Percentiles rank a stretch among this genome's conserved stretches.
Conservation (phyloP, 257 asterid genomes). For the Primulina eburnea region DNA sequence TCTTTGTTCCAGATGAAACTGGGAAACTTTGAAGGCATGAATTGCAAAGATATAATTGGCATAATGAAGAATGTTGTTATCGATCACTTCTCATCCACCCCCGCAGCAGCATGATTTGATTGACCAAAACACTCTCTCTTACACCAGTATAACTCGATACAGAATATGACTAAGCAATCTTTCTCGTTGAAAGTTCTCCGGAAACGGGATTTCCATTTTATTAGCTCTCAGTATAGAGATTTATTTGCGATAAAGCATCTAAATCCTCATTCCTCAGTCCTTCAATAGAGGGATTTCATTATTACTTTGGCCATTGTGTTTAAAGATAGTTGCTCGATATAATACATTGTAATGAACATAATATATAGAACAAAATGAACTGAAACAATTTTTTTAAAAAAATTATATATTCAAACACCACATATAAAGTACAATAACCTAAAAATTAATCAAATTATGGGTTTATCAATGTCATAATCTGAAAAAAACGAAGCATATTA, state of each 20-base stretch:
- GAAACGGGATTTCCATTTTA: neutral
- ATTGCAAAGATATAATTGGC: conserved; percentile 49
- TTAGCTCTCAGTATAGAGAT: neutral
- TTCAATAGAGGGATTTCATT: neutral
- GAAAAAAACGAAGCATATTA: too few species aligned
- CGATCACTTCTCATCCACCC: conserved; percentile 44
- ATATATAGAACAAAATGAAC: too few species aligned
- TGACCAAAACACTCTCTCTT: neutral
- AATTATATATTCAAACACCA: too few species aligned
- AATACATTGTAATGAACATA: too few species aligned
- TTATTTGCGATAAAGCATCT: neutral
- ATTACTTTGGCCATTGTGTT: neutral
- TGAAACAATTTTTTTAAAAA: too few species aligned
- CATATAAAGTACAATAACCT: too few species aligned
- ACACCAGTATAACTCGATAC: neutral
- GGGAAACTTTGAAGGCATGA: conserved; percentile 40
- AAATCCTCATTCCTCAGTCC: neutral
- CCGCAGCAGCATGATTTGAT: conserved; percentile 59
- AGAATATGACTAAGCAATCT: neutral
- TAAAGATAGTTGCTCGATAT: neutral
- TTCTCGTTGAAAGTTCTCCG: neutral
- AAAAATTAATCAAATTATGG: too few species aligned
- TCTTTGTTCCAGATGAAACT: conserved; percentile 51
- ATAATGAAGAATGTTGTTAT: conserved; percentile 30
- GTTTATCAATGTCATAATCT: too few species aligned